phyloP scores from a whole-genome alignment of 2,329 filamentous ascomycete genomes.

The Epichloe brachyelytri region DNA sequence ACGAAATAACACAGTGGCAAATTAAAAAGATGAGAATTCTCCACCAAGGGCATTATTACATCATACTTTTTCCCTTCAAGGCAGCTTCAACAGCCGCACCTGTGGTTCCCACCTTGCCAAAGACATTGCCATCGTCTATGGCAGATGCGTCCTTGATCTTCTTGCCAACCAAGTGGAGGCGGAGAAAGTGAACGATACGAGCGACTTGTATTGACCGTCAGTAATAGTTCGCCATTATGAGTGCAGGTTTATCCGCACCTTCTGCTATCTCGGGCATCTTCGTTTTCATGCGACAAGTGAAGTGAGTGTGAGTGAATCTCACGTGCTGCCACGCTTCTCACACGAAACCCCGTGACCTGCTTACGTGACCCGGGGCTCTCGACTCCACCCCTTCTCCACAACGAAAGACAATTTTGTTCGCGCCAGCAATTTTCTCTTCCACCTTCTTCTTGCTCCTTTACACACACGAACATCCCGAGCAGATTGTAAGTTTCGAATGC shows the following conservation, averaged over 20 bases:
- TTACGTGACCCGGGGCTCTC: slow-evolving; percentile 10
- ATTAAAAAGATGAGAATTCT: no score
- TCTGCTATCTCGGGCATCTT: slow-evolving; percentile 53
- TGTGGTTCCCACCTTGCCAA: slow-evolving; percentile 78
- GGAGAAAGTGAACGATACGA: slow-evolving; percentile 74
- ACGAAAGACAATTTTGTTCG: slow-evolving; percentile 14
- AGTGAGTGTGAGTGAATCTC: background rate
- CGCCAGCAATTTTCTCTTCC: slow-evolving; percentile 14
- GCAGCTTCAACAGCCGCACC: slow-evolving; percentile 61
- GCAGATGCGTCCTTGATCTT: slow-evolving; percentile 58
- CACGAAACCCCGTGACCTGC: slow-evolving; percentile 20
- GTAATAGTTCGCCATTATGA: background rate
- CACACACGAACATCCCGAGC: slow-evolving; percentile 1
- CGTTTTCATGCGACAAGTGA: background rate
- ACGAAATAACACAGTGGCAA: no score
- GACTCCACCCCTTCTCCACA: slow-evolving; percentile 9
- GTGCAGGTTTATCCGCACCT: slow-evolving; percentile 23
- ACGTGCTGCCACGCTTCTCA: slow-evolving; percentile 11
- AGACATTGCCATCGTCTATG: slow-evolving; percentile 72
- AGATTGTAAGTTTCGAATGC: slow-evolving; percentile 8
- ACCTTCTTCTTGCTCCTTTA: slow-evolving; percentile 5
- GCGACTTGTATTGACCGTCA: slow-evolving; percentile 42
- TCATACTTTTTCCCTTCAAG: slow-evolving; percentile 52
- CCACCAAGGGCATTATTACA: no score
- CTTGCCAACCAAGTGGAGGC: slow-evolving; percentile 72